Base-by-base conservation (phyloP, 352 stramenopile genomes). In the Pythium utonaiense region DNA sequence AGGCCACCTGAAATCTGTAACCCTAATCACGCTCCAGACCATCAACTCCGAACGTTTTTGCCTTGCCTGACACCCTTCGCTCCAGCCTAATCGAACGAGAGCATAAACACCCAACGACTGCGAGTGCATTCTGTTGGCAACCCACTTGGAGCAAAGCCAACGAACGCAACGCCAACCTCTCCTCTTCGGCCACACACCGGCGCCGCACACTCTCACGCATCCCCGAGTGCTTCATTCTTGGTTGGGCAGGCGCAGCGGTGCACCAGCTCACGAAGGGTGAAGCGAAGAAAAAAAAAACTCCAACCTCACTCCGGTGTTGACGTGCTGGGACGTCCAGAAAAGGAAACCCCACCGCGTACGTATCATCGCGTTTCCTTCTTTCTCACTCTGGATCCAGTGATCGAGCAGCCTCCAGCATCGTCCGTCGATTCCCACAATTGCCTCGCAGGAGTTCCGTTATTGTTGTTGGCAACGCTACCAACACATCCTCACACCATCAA, bases 31-130 rank as follows among this genome's bases (percentile, higher is more conserved):
- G 27, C 21, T 36, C 49, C 16, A 27, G 27, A 28, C 27, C 49
- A 55, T 55, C 49, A 36, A 36, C 49, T 44, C 49, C 30, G 49
- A 55, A 55, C 49, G 49, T 55, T 42, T 50, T 55, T 55, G 16
- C 17, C 21, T 8, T 50, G 42, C 42, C 42, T 33, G 24, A 33
- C 24, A 33, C 42, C 41, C 10, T n/a, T 21, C 19, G 25, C 49
- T 45, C 38, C 14, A 45, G 38, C 14, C 49, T 55, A 55, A 55
- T 55, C 49, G 27, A 55, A 55, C 19, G 28, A 42, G 30, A 55
- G 49, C 49, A 55, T 55, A 55, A 55, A 55, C 49, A 55, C 25
- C 24, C 16, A n/a, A n/a, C 38, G 24, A 7, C n/a, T n/a, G n/a
- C n/a, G n/a, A 45, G 38, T 22, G 14, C 49, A 28, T 27, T 36